Conservation (phyloP, 23 red algal genomes). For the Gracilaria gracilis region DNA sequence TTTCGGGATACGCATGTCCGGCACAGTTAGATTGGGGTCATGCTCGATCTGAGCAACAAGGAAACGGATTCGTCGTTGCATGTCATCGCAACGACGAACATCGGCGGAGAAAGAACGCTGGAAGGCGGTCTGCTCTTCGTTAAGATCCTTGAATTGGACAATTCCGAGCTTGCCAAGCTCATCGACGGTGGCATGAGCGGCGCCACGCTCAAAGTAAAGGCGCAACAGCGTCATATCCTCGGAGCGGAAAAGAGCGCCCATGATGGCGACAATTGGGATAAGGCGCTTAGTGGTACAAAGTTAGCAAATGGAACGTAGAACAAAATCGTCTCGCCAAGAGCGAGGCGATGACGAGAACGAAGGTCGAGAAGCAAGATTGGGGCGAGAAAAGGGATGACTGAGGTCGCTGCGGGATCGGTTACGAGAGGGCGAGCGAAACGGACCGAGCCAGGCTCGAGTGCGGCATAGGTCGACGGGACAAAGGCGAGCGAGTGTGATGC, state of each 20-base stretch:
- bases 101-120: constrained; percentile 89
- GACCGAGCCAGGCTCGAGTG: not conserved
- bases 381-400: not conserved
- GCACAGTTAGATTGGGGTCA: constrained; percentile 21
- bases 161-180: constrained; percentile 85
- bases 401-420: constrained; percentile 19
- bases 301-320: not conserved
- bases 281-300: not conserved
- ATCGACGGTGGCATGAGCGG: constrained; percentile 88
- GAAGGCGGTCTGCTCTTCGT: constrained; percentile 77
- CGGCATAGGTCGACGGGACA: not conserved
- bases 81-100: constrained; percentile 88
- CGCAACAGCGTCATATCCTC: constrained; percentile 92
- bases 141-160: constrained; percentile 95
- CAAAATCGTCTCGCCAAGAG: constrained; percentile 1
- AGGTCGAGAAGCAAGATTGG: not conserved
- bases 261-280: constrained; percentile 2
- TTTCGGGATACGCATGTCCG: constrained; percentile 37
- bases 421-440: constrained; percentile 7
- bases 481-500: not conserved
- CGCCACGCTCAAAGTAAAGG: constrained; percentile 93
- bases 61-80: constrained; percentile 93
- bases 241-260: constrained; percentile 91
- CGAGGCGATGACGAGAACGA: not conserved
- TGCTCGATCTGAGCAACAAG: constrained; percentile 67